phyloP scores from a whole-genome alignment of 2,329 filamentous ascomycete genomes.

The Zalaria obscura region DNA sequence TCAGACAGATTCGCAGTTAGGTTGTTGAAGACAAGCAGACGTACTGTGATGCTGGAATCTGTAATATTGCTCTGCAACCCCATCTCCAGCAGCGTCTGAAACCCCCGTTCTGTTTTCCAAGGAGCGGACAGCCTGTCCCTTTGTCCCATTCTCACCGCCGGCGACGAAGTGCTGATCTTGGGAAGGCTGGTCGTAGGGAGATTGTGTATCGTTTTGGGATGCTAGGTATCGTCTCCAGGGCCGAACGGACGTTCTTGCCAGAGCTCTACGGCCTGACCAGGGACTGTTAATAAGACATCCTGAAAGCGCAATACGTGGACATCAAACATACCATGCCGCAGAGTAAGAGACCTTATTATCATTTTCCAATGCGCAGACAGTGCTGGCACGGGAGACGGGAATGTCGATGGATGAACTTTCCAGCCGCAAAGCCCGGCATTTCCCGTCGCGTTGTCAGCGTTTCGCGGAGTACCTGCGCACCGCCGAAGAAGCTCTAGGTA shows the following conservation, averaged over 20 bases:
- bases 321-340: constrained; percentile 21
- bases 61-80: constrained; percentile 26
- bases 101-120: constrained; percentile 4
- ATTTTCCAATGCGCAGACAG: constrained; percentile 13
- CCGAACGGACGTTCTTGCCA: constrained; percentile 21
- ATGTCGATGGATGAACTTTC: too few relatives aligned
- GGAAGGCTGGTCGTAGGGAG: neutral
- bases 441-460: too few relatives aligned
- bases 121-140: constrained; percentile 9
- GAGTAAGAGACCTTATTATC: constrained; percentile 27
- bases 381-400: too few relatives aligned
- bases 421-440: too few relatives aligned
- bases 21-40: neutral
- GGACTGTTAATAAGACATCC: neutral
- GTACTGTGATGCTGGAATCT: constrained; percentile 24
- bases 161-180: constrained; percentile 1
- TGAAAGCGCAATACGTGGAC: neutral
- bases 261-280: constrained; percentile 22
- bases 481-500: too few relatives aligned
- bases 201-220: constrained; percentile 16
- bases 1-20: neutral
- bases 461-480: too few relatives aligned
- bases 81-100: too few relatives aligned
- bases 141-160: neutral
- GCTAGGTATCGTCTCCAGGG: constrained; percentile 20